These are phyloP conservation scores for Beauveria brongniartii DNA, from an alignment of 2,329 filamentous ascomycete species.

Conservation along the genomic window DNA sequence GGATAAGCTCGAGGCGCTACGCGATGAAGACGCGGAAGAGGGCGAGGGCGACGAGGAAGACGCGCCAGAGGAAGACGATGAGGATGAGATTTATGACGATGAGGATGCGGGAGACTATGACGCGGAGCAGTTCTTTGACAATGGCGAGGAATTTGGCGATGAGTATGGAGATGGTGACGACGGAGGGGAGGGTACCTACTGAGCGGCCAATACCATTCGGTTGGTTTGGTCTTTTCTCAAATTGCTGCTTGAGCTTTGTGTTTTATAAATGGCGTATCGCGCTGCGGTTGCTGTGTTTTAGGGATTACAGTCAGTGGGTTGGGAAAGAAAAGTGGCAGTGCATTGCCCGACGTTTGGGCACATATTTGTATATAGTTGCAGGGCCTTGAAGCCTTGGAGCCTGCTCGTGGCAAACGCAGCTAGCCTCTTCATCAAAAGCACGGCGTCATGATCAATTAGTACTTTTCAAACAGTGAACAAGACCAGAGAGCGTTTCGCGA, in stretches of 20 bases:
- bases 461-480: no score
- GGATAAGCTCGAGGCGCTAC: constrained; percentile 37
- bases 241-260: not conserved
- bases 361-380: constrained; percentile 2
- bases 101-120: constrained; percentile 55
- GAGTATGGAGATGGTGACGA: constrained; percentile 46
- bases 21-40: constrained; percentile 42
- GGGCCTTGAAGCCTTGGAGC: not conserved
- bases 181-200: constrained; percentile 32
- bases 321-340: not conserved
- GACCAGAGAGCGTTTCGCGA: not conserved
- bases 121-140: constrained; percentile 53
- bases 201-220: constrained; percentile 6
- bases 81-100: constrained; percentile 46
- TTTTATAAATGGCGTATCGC: not conserved
- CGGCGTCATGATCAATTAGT: not conserved
- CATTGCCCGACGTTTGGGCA: not conserved
- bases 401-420: not conserved
- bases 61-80: constrained; percentile 34
- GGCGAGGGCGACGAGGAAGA: constrained; percentile 38
- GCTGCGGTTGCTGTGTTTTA: not conserved
- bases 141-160: constrained; percentile 45
- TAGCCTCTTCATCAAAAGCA: not conserved
- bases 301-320: not conserved
- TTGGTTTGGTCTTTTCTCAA: not conserved